Base-by-base conservation (phyloP, 768 basidiomycete genomes). In the Rhizopogon vinicolor region DNA sequence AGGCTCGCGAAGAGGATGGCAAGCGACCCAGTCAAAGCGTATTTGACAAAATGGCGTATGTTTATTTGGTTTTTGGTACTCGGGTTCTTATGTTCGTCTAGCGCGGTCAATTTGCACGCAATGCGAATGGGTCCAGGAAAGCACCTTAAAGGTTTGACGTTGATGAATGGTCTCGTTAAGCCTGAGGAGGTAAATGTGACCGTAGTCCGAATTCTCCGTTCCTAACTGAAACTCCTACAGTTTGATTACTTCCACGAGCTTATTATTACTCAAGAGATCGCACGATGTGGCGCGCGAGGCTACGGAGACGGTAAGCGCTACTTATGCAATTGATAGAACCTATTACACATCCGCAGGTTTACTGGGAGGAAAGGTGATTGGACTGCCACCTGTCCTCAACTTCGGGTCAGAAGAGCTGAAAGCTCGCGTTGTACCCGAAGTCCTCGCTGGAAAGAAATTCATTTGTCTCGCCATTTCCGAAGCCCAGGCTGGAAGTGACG, bases 101-200 rank as follows among this genome's bases (percentile, higher is more conserved):
- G 85, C 14, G 84, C 84, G 50, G 51, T 81, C 31, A 85, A 93
- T 63, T 53, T 98, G 18, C 89, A 92, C 66, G 90, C 91, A 13
- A 96, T 97, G 92, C 79, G 91, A 19, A 78, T 95, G 73, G 96
- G 96, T 14, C 95, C 95, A 0, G 91, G 90, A 37, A 86, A 87
- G 63, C 93, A 94, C 62, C 72, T 95, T 42, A 79, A 90, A 62
- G 93, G 92, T 2, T 76, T 79, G n/a, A 78, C 73, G 7, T 75
- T 96, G 3, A 84, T 91, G 78, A 80, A 76, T 54, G 93, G 89
- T 3, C 63, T 87, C 33, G 83, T 93, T 18, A 81, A 82, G 59
- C 89, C 90, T 1, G 89, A 92, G 67, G 80, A 88, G 72, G 85
- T 84, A 44, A 44, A 76, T 54, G 13, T 3, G 16, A 22, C 14